Evolutionary conservation across 495 filamentous ascomycete species (phyloP).

Genomic region (Aspergillus indologenus): DNA sequence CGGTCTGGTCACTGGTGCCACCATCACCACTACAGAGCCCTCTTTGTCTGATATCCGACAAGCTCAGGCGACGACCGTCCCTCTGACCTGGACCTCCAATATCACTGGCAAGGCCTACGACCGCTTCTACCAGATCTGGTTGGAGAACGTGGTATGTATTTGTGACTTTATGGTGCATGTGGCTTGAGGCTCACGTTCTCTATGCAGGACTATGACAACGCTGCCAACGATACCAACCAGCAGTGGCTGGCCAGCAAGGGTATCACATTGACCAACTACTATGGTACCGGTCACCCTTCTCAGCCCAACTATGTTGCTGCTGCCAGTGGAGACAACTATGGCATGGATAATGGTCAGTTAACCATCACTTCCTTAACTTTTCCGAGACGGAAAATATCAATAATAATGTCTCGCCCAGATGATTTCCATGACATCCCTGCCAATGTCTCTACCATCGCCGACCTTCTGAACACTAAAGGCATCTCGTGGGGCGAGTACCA

Average conservation of each 20-base stretch:
- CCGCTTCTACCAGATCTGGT: conserved; percentile 62
- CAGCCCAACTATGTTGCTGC: conserved; percentile 65
- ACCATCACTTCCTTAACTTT: conserved; percentile 10
- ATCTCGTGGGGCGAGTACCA: conserved; percentile 67
- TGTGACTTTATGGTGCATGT: not conserved
- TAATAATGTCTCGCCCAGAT: no score
- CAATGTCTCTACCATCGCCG: conserved; percentile 63
- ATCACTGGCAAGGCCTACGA: conserved; percentile 62
- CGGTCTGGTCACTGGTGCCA: conserved; percentile 1
- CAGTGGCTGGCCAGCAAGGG: conserved; percentile 55
- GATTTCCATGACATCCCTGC: conserved; percentile 45
- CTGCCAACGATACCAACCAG: conserved; percentile 47
- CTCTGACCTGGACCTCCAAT: conserved; percentile 30
- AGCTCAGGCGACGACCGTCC: conserved; percentile 1
- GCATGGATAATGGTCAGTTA: conserved; percentile 64
- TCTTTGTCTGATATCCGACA: not conserved
- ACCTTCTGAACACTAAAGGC: conserved; percentile 60
- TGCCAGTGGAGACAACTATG: conserved; percentile 60
- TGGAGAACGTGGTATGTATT: conserved; percentile 64
- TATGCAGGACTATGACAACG: conserved; percentile 49
- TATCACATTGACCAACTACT: conserved; percentile 61
- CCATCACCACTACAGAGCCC: conserved; percentile 5
- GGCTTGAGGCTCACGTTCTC: conserved; percentile 10
- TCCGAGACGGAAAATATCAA: no score
- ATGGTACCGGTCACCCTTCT: conserved; percentile 58